These are phyloP conservation scores for Plectosphaerella sp. DNA, from an alignment of 2,329 filamentous ascomycete species.

Conservation along the genomic window DNA sequence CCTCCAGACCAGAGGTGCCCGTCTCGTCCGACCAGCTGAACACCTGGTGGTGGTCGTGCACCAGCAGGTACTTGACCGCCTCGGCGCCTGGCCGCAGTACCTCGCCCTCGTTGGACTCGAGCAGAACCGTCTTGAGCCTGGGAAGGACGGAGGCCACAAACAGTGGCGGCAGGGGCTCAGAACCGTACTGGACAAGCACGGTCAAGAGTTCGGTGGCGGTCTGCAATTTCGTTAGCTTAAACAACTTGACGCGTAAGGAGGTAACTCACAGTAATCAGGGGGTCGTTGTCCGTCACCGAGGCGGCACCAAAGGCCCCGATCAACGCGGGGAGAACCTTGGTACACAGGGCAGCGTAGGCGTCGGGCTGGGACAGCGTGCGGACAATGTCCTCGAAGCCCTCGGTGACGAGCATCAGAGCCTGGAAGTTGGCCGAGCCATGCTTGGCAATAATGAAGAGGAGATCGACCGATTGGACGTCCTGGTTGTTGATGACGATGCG, in stretches of 20 bases:
- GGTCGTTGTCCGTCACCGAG: slow-evolving; percentile 77
- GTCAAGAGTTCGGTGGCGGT: slow-evolving; percentile 82
- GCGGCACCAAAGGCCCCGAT: slow-evolving; percentile 88
- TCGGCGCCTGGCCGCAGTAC: slow-evolving; percentile 82
- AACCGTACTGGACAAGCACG: slow-evolving; percentile 75
- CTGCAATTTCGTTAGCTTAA: slow-evolving; percentile 22
- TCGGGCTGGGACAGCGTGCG: slow-evolving; percentile 61
- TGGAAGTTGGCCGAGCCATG: slow-evolving; percentile 89
- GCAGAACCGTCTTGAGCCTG: slow-evolving; percentile 76
- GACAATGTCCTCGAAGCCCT: slow-evolving; percentile 88
- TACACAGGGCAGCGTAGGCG: slow-evolving; percentile 73
- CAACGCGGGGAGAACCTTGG: slow-evolving; percentile 81
- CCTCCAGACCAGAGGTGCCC: slow-evolving; percentile 79
- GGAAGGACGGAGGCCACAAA: slow-evolving; percentile 84
- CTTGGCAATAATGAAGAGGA: slow-evolving; percentile 85
- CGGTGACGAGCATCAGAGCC: slow-evolving; percentile 78
- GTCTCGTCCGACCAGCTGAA: slow-evolving; percentile 79
- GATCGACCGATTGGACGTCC: slow-evolving; percentile 70
- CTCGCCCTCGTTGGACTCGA: slow-evolving; percentile 81
- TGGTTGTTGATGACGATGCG: slow-evolving; percentile 63
- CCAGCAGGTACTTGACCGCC: slow-evolving; percentile 82
- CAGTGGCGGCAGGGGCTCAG: slow-evolving; percentile 78
- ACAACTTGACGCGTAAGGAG: slow-evolving; percentile 12
- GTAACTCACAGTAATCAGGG: slow-evolving; percentile 65
- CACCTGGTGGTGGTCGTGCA: slow-evolving; percentile 85